Percentiles rank a stretch among this genome's conserved stretches.
Evolutionary conservation across 345 rosid species (phyloP).

Genomic region (Trapa incisa): DNA sequence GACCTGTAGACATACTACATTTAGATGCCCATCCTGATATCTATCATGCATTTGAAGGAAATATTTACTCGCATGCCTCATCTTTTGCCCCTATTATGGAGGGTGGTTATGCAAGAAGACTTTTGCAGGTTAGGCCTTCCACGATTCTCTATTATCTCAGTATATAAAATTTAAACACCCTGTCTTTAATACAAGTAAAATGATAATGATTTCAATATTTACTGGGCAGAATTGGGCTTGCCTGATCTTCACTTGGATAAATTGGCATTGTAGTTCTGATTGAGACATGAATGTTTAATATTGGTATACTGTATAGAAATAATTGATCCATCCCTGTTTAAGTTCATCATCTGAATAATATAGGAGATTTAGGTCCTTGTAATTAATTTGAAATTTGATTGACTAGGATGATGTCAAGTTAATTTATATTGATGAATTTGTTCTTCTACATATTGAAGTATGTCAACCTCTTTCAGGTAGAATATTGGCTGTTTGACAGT

Average conservation of each 20-base stretch:
- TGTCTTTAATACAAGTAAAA: not conserved
- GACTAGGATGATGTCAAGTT: not conserved
- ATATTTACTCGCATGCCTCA: conserved; percentile 90
- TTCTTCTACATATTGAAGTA: not conserved
- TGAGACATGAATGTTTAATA: not conserved
- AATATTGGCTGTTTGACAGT: not conserved
- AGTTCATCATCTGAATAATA: not conserved
- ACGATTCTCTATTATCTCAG: not conserved
- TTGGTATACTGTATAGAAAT: not conserved
- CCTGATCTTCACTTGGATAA: not conserved
- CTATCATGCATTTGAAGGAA: conserved; percentile 79
- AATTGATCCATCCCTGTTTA: not conserved
- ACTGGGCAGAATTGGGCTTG: not conserved
- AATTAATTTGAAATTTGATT: no score
- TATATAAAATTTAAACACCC: not conserved
- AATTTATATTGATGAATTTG: not conserved
- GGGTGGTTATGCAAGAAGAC: conserved; percentile 84
- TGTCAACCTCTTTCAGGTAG: not conserved
- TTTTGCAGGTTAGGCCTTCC: conserved; percentile 57
- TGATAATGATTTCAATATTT: not conserved
- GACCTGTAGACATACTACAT: conserved; percentile 93
- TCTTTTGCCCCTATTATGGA: conserved; percentile 98
- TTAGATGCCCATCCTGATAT: conserved; percentile 99
- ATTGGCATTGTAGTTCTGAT: not conserved
- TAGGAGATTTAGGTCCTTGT: no score